Evolutionary conservation across 2,329 filamentous ascomycete species (phyloP), one percentile per base, ranked within the genome.

Genomic region (Trichophaea hybrida): DNA sequence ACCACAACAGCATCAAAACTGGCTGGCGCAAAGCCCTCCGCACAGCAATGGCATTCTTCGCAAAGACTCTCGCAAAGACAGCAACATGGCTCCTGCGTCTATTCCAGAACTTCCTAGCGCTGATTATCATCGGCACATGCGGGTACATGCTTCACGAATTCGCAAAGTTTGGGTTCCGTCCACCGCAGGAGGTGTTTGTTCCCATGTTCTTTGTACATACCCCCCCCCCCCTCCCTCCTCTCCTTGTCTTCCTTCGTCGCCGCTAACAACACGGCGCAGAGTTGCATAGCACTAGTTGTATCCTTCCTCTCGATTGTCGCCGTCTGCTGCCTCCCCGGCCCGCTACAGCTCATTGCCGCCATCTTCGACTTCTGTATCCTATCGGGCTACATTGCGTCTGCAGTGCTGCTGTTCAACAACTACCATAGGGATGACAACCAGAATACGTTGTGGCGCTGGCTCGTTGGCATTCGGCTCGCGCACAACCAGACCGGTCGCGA

Each of bases 1-100:
- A 24, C 24, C 24, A 24, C 24, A 24, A 24, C 24, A 24, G 24
- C 24, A 24, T 24, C 24, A 3, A 24, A 1, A 24, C 24, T 24
- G 24, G 24, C 24, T 24, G 24, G 24, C 24, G 24, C 24, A 24
- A 24, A 24, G 24, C 24, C 24, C 24, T 24, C 24, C 24, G 24
- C 40, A 15, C 40, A 12, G 46, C 46, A 50, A 54, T 54, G 51
- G 51, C 24, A 6, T 12, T 35, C 31, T 6, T 54, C 51, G 31
- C 51, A 10, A 50, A 50, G 31, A 81, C 72, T 70, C 81, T 78
- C 55, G 75, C 75, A 62, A 78, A 75, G 12, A 49, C 59, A 10
- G 38, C 50, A 10, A 63, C 63, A 55, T 68, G 66, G 66, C 33
- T 60, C 8, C 63, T 64, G n/a, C 64, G 66, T 8, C 55, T 67